Base-by-base conservation (phyloP, 805 yeast genomes). In the Sugiyamaella qingdaonensis region DNA sequence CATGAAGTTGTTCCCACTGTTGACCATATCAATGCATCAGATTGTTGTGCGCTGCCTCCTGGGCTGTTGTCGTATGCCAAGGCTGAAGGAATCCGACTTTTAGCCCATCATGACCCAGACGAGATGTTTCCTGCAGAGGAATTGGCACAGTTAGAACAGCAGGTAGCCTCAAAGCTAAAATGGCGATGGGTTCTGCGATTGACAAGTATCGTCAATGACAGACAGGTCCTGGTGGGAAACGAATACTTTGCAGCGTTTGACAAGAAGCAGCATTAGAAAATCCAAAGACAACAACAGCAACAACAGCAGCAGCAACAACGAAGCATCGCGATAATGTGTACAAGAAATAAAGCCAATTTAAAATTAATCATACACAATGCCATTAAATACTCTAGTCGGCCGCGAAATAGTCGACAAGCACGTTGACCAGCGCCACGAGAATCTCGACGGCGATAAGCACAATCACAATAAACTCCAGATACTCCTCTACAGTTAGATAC, bases 381-480 rank as follows among this genome's bases (percentile, higher is more conserved):
- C 21, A 41, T 39, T 14, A 21, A 14, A 29, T 27, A 19, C 32
- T n/a, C 27, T 18, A 14, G 5, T 52, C 57, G 8, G 59, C 58
- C n/a, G 69, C 68, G 18, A 62, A 49, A 16, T 68, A 58, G 55
- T 72, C 75, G 2, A 72, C 75, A 11, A 67, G 52, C 5, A 90
- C 88, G 64, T 91, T 91, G 39, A 91, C 76, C 10, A 92, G 76
- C 16, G 97, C 91, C 4, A 92, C 95, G 32, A 91, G 70, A 13
- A 92, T 95, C 71, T 92, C 96, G 7, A 91, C 94, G 2, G 92
- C 96, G 54, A 94, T 95, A 49, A 94, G 73, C 21, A 90, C 83
- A 52, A 94, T 90, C 16, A 94, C 97, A 36, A 92, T 86, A 21
- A 49, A 49, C 48, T 49, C 52, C 18, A 49, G 34, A 33, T 49